phyloP scores from a whole-genome alignment of 495 filamentous ascomycete genomes.

The Alectoria sarmentosa region DNA sequence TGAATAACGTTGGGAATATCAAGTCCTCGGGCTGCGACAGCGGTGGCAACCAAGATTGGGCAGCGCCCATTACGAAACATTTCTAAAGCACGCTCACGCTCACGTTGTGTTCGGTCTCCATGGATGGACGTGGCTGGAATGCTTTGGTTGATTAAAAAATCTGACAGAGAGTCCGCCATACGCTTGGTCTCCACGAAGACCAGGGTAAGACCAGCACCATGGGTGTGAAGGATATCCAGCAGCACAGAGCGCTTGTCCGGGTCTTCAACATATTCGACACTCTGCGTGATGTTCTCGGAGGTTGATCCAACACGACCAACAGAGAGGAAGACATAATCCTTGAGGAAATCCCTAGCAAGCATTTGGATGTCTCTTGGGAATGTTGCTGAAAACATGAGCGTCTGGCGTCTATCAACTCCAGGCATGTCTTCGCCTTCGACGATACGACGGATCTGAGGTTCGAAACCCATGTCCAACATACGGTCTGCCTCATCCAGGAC shows the following conservation, averaged over 20 bases:
- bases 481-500: constrained; percentile 98
- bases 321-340: constrained; percentile 97
- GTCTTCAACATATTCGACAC: constrained; percentile 97
- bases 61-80: constrained; percentile 94
- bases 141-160: constrained; percentile 95
- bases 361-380: constrained; percentile 99
- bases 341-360: constrained; percentile 95
- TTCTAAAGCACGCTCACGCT: constrained; percentile 95
- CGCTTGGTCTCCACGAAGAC: constrained; percentile 99
- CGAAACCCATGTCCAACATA: constrained; percentile 99
- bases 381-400: constrained; percentile 99
- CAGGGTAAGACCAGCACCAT: constrained; percentile 81
- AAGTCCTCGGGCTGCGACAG: constrained; percentile 89
- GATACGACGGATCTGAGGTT: constrained; percentile 97
- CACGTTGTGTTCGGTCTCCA: constrained; percentile 94
- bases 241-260: constrained; percentile 95
- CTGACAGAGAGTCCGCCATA: constrained; percentile 95
- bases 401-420: constrained; percentile 73
- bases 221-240: constrained; percentile 93
- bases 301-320: constrained; percentile 99
- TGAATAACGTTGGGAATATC: constrained; percentile 99
- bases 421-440: constrained; percentile 99
- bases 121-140: constrained; percentile 99
- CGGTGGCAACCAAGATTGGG: constrained; percentile 94
- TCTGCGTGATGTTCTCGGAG: constrained; percentile 98